A percentile compares a stretch with the other conserved stretches of the same genome.
These are phyloP conservation scores for Termitomyces sp. DNA, from an alignment of 768 basidiomycete genomes.

Conservation along the genomic window DNA sequence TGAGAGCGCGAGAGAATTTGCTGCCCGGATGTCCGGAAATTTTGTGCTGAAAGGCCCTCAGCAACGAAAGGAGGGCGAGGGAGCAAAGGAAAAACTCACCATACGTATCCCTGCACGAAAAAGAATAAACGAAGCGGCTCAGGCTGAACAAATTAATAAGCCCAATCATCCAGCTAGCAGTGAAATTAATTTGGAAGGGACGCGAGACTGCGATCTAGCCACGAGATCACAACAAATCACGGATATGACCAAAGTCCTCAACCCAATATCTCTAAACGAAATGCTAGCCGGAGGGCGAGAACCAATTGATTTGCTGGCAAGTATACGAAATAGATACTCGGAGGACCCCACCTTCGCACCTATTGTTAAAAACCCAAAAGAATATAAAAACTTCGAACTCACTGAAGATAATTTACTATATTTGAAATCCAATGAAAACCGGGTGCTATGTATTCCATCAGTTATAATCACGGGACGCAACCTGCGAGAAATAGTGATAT, in stretches of 20 bases:
- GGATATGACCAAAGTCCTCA: no score
- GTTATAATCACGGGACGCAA: background rate
- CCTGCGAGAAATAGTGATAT: background rate
- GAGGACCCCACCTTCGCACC: background rate
- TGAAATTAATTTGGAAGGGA: background rate
- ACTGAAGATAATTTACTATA: background rate
- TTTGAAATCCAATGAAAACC: background rate
- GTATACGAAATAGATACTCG: background rate
- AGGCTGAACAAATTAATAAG: no score
- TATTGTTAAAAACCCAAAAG: background rate
- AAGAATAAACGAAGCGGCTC: no score
- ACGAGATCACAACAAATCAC: background rate
- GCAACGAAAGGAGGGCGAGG: background rate
- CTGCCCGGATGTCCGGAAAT: background rate
- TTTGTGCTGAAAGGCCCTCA: background rate
- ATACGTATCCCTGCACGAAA: background rate
- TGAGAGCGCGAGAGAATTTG: background rate
- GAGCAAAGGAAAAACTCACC: background rate
- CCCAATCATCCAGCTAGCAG: no score
- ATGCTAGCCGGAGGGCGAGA: background rate
- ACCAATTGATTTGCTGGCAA: background rate
- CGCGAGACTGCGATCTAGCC: background rate
- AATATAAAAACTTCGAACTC: background rate
- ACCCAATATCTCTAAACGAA: no score
- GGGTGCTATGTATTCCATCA: background rate